Evolutionary conservation across 1,284 basidiomycete genomes (phyloP).

Genomic region (Cystobasidium pallidum): DNA sequence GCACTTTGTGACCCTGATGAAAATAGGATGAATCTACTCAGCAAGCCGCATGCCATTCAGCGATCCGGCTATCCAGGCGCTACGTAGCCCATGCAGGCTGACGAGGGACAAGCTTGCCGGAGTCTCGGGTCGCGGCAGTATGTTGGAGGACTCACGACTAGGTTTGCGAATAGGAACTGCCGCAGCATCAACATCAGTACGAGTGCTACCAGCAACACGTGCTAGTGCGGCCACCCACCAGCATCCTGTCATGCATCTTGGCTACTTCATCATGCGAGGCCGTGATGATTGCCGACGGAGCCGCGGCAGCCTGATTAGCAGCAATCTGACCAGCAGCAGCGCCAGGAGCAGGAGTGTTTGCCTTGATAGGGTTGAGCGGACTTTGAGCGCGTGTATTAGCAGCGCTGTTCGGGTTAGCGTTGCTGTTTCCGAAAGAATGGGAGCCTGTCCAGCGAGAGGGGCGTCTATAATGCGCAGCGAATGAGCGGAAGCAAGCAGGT

Average conservation of each 20-base stretch:
- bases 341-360: slow-evolving; percentile 3
- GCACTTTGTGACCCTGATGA: slow-evolving; percentile 48
- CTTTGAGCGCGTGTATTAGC: slow-evolving; percentile 9
- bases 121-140: neutral
- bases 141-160: slow-evolving; percentile 46
- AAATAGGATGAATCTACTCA: neutral
- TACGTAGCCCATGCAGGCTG: neutral
- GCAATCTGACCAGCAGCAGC: neutral
- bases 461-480: neutral
- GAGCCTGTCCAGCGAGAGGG: slow-evolving; percentile 35
- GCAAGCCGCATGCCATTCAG: neutral
- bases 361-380: slow-evolving; percentile 17
- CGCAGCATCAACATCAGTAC: neutral
- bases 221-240: neutral
- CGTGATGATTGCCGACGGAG: slow-evolving; percentile 9
- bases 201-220: neutral
- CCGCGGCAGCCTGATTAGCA: neutral
- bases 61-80: neutral
- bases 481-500: neutral
- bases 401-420: slow-evolving; percentile 21
- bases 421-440: slow-evolving; percentile 30
- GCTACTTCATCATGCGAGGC: slow-evolving; percentile 16
- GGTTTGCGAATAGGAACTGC: slow-evolving; percentile 46
- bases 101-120: neutral
- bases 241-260: slow-evolving; percentile 43